These are phyloP conservation scores for Fagus sylvatica DNA, from an alignment of 306 rosid genomes.

Conservation along the genomic window DNA sequence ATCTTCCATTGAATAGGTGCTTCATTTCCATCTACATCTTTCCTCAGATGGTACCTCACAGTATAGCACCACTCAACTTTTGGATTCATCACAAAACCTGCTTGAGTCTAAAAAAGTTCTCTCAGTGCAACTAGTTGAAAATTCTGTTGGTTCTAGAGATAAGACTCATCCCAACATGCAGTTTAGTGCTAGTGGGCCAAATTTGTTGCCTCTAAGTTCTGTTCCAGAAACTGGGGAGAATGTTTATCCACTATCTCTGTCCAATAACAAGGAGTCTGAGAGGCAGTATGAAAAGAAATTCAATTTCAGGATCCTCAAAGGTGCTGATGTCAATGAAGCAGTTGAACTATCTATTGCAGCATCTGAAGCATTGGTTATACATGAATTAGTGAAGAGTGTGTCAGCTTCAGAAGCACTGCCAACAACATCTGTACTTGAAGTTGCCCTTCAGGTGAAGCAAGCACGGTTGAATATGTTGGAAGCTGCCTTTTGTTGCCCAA, in stretches of 20 bases:
- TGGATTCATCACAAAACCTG: conserved; percentile 41
- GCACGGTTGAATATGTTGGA: conserved; percentile 59
- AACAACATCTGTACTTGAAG: conserved; percentile 63
- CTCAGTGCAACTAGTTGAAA: conserved; percentile 37
- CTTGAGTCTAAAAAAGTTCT: conserved; percentile 32
- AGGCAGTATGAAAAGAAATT: conserved; percentile 36
- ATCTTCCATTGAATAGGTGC: conserved; percentile 47
- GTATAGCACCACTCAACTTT: conserved; percentile 41
- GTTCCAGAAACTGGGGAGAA: conserved; percentile 32
- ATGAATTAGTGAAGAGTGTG: conserved; percentile 54
- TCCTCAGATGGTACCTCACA: conserved; percentile 57
- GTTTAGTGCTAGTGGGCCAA: conserved; percentile 29
- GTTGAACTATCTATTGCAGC: conserved; percentile 79
- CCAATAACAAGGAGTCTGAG: conserved; percentile 33
- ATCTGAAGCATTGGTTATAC: conserved; percentile 86
- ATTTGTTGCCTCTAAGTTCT: conserved; percentile 22
- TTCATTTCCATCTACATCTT: conserved; percentile 64
- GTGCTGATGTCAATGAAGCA: conserved; percentile 52
- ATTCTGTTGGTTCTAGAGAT: conserved; percentile 34
- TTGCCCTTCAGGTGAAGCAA: conserved; percentile 71
- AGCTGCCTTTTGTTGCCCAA: conserved; percentile 32
- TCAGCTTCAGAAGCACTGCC: conserved; percentile 39
- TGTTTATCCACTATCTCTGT: conserved; percentile 30
- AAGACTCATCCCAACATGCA: conserved; percentile 25
- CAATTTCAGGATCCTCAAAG: conserved; percentile 31